Conservation (phyloP, 805 yeast species). For the Teunomyces tritomae region DNA sequence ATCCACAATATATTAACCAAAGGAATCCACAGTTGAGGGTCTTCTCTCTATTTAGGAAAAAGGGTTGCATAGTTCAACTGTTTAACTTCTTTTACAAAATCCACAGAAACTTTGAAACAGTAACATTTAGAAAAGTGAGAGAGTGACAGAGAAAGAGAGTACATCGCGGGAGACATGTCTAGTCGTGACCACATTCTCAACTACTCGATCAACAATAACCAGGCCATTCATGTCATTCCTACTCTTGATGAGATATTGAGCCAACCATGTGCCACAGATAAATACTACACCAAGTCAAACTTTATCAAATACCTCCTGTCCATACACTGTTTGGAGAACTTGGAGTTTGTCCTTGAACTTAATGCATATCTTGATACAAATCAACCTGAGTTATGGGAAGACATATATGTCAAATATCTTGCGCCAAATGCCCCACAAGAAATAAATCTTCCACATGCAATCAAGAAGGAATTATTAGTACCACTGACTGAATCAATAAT, state of each 20-base stretch:
- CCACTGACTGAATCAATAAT: slow-evolving; percentile 17
- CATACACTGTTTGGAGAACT: slow-evolving; percentile 38
- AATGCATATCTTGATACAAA: slow-evolving; percentile 15
- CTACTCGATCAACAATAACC: slow-evolving; percentile 7
- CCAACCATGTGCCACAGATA: slow-evolving; percentile 1
- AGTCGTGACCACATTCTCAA: slow-evolving; percentile 5
- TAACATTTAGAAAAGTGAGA: too few species aligned
- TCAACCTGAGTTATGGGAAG: slow-evolving; percentile 20
- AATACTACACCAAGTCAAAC: slow-evolving; percentile 12
- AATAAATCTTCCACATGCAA: slow-evolving; percentile 29
- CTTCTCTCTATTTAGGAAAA: not conserved
- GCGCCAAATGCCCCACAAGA: slow-evolving; percentile 29
- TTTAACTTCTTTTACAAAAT: too few species aligned
- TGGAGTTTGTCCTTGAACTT: slow-evolving; percentile 29
- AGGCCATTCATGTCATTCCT: slow-evolving; percentile 13
- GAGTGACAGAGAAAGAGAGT: not conserved
- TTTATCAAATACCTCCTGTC: slow-evolving; percentile 25
- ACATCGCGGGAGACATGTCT: not conserved
- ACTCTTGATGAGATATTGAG: slow-evolving; percentile 18
- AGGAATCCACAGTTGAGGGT: not conserved
- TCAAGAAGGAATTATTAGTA: slow-evolving; percentile 19
- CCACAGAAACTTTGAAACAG: too few species aligned
- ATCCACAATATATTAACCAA: not conserved
- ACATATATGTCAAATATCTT: slow-evolving; percentile 25
- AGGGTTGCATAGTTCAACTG: not conserved